Percentiles rank a stretch among this genome's conserved stretches.
Evolutionary conservation across 2,329 filamentous ascomycete genomes (phyloP).

Genomic region (Podosphaera leucotricha): DNA sequence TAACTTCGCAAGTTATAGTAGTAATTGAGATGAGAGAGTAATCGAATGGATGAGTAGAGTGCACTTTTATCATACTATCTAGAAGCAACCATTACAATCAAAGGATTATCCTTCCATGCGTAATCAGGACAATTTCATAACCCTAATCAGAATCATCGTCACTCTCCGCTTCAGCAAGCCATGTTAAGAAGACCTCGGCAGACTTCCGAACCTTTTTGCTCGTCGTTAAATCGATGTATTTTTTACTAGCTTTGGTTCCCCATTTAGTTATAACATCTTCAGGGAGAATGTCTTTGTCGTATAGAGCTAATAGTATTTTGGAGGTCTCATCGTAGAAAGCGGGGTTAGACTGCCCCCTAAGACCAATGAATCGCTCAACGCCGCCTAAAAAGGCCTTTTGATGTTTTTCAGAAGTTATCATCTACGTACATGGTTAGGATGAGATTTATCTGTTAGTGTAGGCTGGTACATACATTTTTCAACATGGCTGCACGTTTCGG

Average conservation of each 20-base stretch:
- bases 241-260: constrained; percentile 92
- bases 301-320: constrained; percentile 67
- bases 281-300: constrained; percentile 67
- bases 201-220: constrained; percentile 93
- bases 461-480: constrained; percentile 45
- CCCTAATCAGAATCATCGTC: constrained; percentile 28
- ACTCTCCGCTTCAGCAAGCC: constrained; percentile 70
- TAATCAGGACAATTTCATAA: neutral
- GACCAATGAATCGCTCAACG: constrained; percentile 69
- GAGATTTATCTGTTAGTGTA: neutral
- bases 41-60: neutral
- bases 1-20: no score
- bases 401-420: constrained; percentile 77
- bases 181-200: constrained; percentile 79
- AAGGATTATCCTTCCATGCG: neutral
- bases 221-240: constrained; percentile 73
- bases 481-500: constrained; percentile 63
- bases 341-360: constrained; percentile 49
- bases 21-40: no score
- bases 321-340: constrained; percentile 57
- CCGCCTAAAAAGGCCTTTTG: constrained; percentile 90
- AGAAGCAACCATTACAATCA: neutral
- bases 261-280: constrained; percentile 80
- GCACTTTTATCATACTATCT: neutral
- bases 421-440: constrained; percentile 20